Evolutionary conservation across 164 flowering plant genomes (phyloP).

Genomic region (Sextonia rubra): DNA sequence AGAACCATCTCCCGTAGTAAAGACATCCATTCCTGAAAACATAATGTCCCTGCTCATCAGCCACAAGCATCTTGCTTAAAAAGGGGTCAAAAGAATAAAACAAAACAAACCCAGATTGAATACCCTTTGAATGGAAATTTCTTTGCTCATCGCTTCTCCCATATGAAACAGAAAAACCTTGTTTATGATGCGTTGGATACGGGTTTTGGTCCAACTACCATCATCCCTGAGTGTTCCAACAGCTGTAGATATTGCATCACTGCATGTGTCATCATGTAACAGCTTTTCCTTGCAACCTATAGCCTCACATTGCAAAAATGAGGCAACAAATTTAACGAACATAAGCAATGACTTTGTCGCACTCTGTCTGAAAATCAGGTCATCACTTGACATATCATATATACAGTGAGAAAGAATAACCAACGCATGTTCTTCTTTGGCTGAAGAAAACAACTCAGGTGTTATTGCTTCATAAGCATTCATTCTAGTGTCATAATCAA

Average conservation of each 20-base stretch:
- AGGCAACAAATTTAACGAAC: conserved; percentile 58
- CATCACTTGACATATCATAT: conserved; percentile 75
- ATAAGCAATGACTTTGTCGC: conserved; percentile 57
- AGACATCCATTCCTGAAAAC: conserved; percentile 80
- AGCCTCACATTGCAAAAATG: conserved; percentile 28
- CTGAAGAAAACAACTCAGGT: conserved; percentile 33
- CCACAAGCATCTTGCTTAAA: not conserved
- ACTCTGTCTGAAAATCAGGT: conserved; percentile 65
- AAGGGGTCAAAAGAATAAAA: not conserved
- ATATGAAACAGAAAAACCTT: conserved; percentile 71
- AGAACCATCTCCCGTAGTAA: conserved; percentile 70
- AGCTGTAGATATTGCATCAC: conserved; percentile 10
- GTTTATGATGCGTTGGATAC: conserved; percentile 38
- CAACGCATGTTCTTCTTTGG: conserved; percentile 48
- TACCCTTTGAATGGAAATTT: conserved; percentile 62
- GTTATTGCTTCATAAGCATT: conserved; percentile 61
- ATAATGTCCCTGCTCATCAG: not conserved
- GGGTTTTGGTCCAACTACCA: conserved; percentile 46
- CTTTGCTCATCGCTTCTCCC: conserved; percentile 62
- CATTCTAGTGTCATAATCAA: conserved; percentile 68
- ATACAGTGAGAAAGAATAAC: conserved; percentile 71
- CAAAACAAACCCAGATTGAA: not conserved
- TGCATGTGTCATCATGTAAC: not conserved
- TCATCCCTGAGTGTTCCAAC: conserved; percentile 12
- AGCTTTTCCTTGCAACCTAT: conserved; percentile 13